Conservation (phyloP, 805 yeast species). For the Candida pseudofarinosa region DNA sequence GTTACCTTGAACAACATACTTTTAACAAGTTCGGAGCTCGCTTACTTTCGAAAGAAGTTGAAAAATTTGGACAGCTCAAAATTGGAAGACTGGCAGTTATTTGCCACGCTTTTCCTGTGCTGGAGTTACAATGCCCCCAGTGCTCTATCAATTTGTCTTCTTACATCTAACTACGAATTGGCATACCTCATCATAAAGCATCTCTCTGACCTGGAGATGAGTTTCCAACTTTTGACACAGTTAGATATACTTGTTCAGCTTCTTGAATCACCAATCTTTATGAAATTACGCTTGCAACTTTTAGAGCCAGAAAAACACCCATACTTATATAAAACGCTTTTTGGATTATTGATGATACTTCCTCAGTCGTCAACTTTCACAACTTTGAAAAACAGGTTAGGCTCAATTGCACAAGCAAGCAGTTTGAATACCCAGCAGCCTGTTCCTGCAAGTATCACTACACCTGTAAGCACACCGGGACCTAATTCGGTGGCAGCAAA, state of each 20-base stretch:
- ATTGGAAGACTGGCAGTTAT: conserved; percentile 61
- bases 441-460: conserved; percentile 3
- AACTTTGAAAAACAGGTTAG: conserved; percentile 73
- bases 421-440: conserved; percentile 11
- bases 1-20: conserved; percentile 85
- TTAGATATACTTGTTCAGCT: conserved; percentile 86
- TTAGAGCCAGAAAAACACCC: conserved; percentile 82
- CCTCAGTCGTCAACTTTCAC: conserved; percentile 92
- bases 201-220: conserved; percentile 79
- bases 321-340: conserved; percentile 77
- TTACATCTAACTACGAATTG: conserved; percentile 84
- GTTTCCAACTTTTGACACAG: conserved; percentile 76
- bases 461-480: conserved; percentile 19
- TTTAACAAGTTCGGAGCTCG: conserved; percentile 79
- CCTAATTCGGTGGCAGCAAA: conserved; percentile 13
- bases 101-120: conserved; percentile 72
- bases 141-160: conserved; percentile 74
- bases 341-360: conserved; percentile 86
- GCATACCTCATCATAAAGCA: conserved; percentile 78
- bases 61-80: conserved; percentile 48
- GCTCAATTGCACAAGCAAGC: conserved; percentile 47
- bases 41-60: conserved; percentile 63
- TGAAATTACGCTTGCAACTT: conserved; percentile 80
- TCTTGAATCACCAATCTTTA: conserved; percentile 88
- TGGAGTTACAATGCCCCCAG: conserved; percentile 95